phyloP scores from a whole-genome alignment of 495 filamentous ascomycete species.

The Cairneyella variabilis region DNA sequence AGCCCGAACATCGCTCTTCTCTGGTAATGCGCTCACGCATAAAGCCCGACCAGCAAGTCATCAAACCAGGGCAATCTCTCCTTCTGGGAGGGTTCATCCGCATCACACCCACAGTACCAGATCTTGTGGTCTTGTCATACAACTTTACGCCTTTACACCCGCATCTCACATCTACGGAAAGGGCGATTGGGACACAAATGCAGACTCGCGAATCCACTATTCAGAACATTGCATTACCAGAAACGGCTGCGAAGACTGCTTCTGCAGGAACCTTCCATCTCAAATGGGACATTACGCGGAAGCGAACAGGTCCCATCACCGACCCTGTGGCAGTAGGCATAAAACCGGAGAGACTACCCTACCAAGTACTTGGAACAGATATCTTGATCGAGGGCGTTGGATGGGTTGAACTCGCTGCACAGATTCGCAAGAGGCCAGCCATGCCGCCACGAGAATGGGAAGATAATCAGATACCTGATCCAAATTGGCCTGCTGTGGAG shows the following conservation, averaged over 20 bases:
- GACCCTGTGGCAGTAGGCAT: conserved; percentile 45
- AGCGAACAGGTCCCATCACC: conserved; percentile 60
- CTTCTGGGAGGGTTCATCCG: conserved; percentile 85
- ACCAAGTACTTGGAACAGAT: conserved; percentile 72
- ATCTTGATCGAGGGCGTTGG: conserved; percentile 87
- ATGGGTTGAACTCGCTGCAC: conserved; percentile 86
- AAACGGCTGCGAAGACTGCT: conserved; percentile 47
- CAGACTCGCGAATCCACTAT: conserved; percentile 51
- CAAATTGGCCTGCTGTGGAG: conserved; percentile 62
- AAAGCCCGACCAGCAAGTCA: conserved; percentile 59
- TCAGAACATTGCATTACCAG: conserved; percentile 54
- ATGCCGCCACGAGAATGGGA: conserved; percentile 21
- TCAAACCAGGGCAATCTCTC: conserved; percentile 79
- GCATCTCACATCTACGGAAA: conserved; percentile 74
- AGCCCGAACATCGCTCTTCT: conserved; percentile 53
- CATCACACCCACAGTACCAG: conserved; percentile 68
- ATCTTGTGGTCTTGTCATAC: conserved; percentile 64
- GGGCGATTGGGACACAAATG: conserved; percentile 65
- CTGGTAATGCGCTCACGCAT: conserved; percentile 75
- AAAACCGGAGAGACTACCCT: conserved; percentile 60
- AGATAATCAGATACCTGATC: conserved; percentile 17
- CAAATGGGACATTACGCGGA: conserved; percentile 74
- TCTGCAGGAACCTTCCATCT: conserved; percentile 74
- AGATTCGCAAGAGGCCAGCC: conserved; percentile 58
- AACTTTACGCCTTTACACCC: conserved; percentile 70